Percentiles rank a stretch among this genome's conserved stretches.
These are phyloP conservation scores for Leishmania arabica DNA, from an alignment of 208 protist genomes.

Conservation along the genomic window DNA sequence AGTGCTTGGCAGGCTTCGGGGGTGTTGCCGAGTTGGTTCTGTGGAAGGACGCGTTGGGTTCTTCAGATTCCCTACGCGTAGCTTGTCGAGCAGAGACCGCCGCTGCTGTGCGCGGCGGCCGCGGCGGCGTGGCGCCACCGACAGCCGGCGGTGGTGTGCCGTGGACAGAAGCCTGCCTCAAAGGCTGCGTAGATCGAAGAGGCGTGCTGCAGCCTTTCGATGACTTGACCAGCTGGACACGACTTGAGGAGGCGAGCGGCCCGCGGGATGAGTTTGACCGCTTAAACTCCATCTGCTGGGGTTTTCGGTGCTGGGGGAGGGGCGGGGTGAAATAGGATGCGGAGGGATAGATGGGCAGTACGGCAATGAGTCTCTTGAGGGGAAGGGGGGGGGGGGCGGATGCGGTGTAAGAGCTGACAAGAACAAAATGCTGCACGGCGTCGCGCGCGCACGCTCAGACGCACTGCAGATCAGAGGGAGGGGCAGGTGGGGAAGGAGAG, in stretches of 20 bases:
- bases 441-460: too few relatives aligned
- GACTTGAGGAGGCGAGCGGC: constrained; percentile 25
- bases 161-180: constrained; percentile 21
- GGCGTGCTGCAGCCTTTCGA: constrained; percentile 15
- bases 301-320: background rate
- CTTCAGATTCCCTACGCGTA: constrained; percentile 1
- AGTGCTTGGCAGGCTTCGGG: background rate
- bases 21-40: constrained; percentile 6
- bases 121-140: background rate
- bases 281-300: constrained; percentile 63
- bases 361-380: too few relatives aligned
- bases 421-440: too few relatives aligned
- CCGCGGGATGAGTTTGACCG: constrained; percentile 69
- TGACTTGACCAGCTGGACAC: background rate
- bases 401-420: too few relatives aligned
- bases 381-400: too few relatives aligned
- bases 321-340: background rate
- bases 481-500: too few relatives aligned
- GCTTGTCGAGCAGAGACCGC: constrained; percentile 3
- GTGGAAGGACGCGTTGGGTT: constrained; percentile 7
- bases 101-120: constrained; percentile 10
- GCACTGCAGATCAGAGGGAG: too few relatives aligned
- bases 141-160: background rate
- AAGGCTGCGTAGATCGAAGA: constrained; percentile 29
- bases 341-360: background rate